Base-by-base conservation (phyloP, 2,329 filamentous ascomycete species). In the Periconia sp. region DNA sequence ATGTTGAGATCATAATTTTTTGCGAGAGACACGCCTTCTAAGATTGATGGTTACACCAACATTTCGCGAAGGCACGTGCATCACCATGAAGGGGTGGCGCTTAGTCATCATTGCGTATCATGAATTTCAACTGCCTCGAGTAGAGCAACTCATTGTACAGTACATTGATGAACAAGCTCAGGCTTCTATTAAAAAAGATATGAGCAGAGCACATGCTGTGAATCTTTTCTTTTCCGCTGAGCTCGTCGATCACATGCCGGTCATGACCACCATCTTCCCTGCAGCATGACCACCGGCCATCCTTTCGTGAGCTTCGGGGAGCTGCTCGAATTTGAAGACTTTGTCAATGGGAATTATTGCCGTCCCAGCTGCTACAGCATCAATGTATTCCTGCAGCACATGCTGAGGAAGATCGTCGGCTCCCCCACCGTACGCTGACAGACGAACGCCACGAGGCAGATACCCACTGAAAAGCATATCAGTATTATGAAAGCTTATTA, bases 191-290 rank as follows among this genome's bases (percentile, higher is more conserved):
- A n/a, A n/a, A n/a, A n/a, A n/a, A n/a, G n/a, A n/a, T n/a, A n/a
- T n/a, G n/a, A n/a, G n/a, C n/a, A n/a, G n/a, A n/a, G n/a, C n/a
- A n/a, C n/a, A n/a, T n/a, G n/a, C n/a, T n/a, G n/a, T n/a, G n/a
- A n/a, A n/a, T n/a, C n/a, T n/a, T n/a, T n/a, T n/a, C n/a, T n/a
- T n/a, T n/a, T n/a, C n/a, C n/a, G n/a, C n/a, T n/a, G n/a, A n/a
- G n/a, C n/a, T n/a, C n/a, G n/a, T n/a, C n/a, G n/a, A n/a, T 29
- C 35, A 40, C 28, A 26, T 26, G 10, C 28, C 38, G 7, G 28
- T 40, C 29, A 40, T 32, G 21, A 36, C 34, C 13, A 36, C 25
- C 36, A 38, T 38, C 36, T 38, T 29, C n/a, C 36, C 36, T 12
- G 18, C 36, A 17, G 36, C 36, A 10, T n/a, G 16, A 5, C 36